phyloP scores from a whole-genome alignment of 257 asterid genomes.

The Ophiorrhiza pumila region DNA sequence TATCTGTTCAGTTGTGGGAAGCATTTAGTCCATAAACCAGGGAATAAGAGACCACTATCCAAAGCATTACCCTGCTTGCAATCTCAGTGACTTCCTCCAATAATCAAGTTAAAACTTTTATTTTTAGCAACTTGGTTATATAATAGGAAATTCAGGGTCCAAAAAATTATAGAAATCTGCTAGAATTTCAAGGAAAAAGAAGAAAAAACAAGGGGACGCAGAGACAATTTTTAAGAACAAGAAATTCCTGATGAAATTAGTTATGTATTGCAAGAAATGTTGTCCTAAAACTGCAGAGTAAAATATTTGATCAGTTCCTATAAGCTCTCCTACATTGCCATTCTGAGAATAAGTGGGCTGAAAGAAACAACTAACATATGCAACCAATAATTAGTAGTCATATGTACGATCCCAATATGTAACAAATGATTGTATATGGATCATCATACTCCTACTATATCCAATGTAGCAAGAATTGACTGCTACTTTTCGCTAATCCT shows the following conservation, averaged over 20 bases:
- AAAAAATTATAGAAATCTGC: background rate
- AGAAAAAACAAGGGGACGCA: background rate
- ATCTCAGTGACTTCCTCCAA: background rate
- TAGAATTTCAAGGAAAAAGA: background rate
- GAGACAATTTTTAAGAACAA: background rate
- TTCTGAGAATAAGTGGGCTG: background rate
- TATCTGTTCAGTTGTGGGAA: conserved; percentile 37
- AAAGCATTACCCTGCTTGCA: conserved; percentile 5
- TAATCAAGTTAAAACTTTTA: background rate
- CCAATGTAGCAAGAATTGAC: background rate
- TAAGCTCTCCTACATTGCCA: background rate
- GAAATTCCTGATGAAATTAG: background rate
- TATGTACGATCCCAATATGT: background rate
- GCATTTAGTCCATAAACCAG: conserved; percentile 11
- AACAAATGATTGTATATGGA: no score
- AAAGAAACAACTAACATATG: background rate
- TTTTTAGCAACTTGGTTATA: background rate
- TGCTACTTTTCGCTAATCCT: background rate
- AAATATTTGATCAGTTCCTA: background rate
- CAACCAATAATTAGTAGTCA: background rate
- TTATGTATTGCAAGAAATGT: background rate
- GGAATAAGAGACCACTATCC: background rate
- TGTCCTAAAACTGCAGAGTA: background rate
- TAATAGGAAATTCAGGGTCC: background rate
- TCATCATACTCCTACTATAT: background rate